Evolutionary conservation across 2,329 filamentous ascomycete species (phyloP).

Genomic region (Allantophomopsis cytisporea): DNA sequence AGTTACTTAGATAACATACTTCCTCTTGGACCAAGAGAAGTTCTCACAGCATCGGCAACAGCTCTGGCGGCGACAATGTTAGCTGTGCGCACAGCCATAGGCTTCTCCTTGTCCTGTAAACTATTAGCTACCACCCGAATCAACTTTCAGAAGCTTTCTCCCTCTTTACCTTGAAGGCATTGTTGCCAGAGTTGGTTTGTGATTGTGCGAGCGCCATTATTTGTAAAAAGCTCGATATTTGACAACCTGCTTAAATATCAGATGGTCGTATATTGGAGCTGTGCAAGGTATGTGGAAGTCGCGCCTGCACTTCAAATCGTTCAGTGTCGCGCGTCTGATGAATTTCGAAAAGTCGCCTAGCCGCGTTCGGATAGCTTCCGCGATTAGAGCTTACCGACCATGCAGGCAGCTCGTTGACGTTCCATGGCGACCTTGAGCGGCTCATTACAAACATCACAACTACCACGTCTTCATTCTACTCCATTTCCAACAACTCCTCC

Average conservation of each 20-base stretch:
- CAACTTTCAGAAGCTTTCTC: slow-evolving; percentile 6
- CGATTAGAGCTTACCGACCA: slow-evolving; percentile 3
- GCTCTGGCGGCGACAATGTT: slow-evolving; percentile 98
- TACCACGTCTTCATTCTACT: slow-evolving; percentile 8
- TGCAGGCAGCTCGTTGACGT: slow-evolving; percentile 3
- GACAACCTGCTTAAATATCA: slow-evolving; percentile 5
- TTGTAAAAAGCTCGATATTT: slow-evolving; percentile 5
- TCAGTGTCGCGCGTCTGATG: too few species aligned
- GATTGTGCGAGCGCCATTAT: slow-evolving; percentile 29
- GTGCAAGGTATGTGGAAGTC: too few species aligned
- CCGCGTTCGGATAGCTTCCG: slow-evolving; percentile 5
- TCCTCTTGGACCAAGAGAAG: slow-evolving; percentile 86
- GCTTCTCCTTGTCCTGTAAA: slow-evolving; percentile 83
- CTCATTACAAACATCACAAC: slow-evolving; percentile 1
- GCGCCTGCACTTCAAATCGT: slow-evolving; percentile 3
- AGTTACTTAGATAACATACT: slow-evolving; percentile 21
- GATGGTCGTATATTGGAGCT: slow-evolving; percentile 3
- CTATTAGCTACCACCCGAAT: slow-evolving; percentile 11
- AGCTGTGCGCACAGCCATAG: slow-evolving; percentile 84
- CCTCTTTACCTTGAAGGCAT: slow-evolving; percentile 47
- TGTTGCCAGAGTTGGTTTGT: slow-evolving; percentile 36
- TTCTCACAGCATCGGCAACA: slow-evolving; percentile 94
- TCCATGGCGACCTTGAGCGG: not conserved
- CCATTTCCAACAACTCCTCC: slow-evolving; percentile 10
- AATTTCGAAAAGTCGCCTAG: slow-evolving; percentile 3